Conservation (phyloP, 2,329 filamentous ascomycete species). For the Chaetomiaceae sp. region DNA sequence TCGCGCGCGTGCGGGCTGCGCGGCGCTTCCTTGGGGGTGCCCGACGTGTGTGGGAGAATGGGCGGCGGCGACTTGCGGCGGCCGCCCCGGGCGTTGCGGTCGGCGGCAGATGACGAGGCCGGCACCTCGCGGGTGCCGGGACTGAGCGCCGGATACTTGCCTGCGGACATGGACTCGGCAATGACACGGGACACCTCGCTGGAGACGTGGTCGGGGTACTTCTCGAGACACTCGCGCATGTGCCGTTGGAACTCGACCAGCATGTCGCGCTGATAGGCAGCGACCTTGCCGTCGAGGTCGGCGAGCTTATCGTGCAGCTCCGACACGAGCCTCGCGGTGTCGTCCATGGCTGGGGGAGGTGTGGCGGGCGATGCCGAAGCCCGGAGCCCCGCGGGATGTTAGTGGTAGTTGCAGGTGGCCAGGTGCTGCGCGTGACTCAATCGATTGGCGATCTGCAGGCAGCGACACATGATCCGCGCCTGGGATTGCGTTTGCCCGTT, state of each 20-base stretch:
- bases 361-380: constrained; percentile 12
- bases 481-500: not conserved
- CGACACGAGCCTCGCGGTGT: constrained; percentile 43
- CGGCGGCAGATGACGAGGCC: constrained; percentile 13
- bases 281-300: constrained; percentile 53
- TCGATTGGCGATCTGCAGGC: constrained; percentile 13
- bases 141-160: constrained; percentile 39
- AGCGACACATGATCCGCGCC: constrained; percentile 15
- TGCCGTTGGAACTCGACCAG: constrained; percentile 51
- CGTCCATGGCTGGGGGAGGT: constrained; percentile 36
- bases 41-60: constrained; percentile 35
- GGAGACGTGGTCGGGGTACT: constrained; percentile 42
- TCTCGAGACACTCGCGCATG: constrained; percentile 44
- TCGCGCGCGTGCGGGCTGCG: constrained; percentile 49
- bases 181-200: constrained; percentile 42
- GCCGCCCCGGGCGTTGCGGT: constrained; percentile 19
- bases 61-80: constrained; percentile 35
- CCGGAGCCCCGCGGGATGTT: constrained; percentile 6
- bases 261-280: constrained; percentile 51
- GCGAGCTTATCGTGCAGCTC: constrained; percentile 48
- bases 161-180: constrained; percentile 33
- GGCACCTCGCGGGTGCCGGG: constrained; percentile 29
- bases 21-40: constrained; percentile 32
- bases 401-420: too few species aligned
- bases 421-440: constrained; percentile 20